Percentiles rank a stretch among this genome's conserved stretches.
These are phyloP conservation scores for Fusarium sp. DNA, from an alignment of 2,329 filamentous ascomycete genomes.

Conservation along the genomic window DNA sequence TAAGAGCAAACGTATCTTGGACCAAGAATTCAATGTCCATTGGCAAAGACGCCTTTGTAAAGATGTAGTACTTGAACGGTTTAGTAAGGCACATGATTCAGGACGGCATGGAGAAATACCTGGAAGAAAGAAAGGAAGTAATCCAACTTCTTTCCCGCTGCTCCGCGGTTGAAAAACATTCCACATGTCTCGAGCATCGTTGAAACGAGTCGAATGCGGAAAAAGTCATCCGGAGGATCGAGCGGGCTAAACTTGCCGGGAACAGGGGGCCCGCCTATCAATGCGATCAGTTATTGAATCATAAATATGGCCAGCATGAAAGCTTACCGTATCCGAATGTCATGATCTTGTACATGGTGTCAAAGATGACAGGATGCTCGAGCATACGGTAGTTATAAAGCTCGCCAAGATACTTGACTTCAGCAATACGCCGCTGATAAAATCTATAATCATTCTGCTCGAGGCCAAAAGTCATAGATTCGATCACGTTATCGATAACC, in stretches of 20 bases:
- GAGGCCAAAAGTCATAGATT: conserved; percentile 88
- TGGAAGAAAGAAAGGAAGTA: conserved; percentile 98
- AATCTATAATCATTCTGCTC: conserved; percentile 98
- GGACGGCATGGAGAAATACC: conserved; percentile 57
- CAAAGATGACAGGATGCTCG: conserved; percentile 95
- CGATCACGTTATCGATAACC: conserved; percentile 93
- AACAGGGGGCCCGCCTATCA: conserved; percentile 80
- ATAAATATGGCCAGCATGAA: not conserved
- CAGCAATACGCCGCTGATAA: conserved; percentile 93
- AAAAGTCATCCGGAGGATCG: conserved; percentile 94
- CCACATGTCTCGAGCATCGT: conserved; percentile 95
- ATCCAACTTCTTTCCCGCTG: conserved; percentile 96
- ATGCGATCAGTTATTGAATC: conserved; percentile 27
- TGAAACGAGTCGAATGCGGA: conserved; percentile 91
- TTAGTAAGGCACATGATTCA: conserved; percentile 7
- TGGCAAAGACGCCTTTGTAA: conserved; percentile 88
- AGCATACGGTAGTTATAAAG: conserved; percentile 98
- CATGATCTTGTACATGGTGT: conserved; percentile 93
- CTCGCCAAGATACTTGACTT: conserved; percentile 96
- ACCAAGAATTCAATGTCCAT: conserved; percentile 99
- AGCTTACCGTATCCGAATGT: conserved; percentile 85
- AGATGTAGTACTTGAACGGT: conserved; percentile 83
- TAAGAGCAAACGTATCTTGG: conserved; percentile 88
- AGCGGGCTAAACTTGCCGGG: conserved; percentile 83
- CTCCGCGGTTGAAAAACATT: conserved; percentile 94